Evolutionary conservation across 2,329 filamentous ascomycete species (phyloP), one percentile per base, ranked within the genome.

Genomic region (Ciborinia camelliae): DNA sequence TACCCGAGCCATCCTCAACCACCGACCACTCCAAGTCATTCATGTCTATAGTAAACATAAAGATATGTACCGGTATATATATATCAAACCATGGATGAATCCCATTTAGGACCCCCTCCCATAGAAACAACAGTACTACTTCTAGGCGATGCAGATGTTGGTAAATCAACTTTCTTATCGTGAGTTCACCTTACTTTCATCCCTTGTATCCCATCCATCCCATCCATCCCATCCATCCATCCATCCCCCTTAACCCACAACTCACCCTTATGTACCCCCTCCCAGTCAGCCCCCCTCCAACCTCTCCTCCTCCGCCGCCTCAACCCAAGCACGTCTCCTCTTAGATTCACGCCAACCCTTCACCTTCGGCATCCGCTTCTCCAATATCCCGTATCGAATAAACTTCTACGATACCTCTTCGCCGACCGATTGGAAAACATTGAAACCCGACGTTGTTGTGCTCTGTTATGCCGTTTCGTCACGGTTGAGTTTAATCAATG

Each of bases 401-500:
- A 82, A 86, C 71, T 86, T 87, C 70, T 82, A 81, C 68, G 86
- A 88, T 72, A 87, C 85, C 1, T 80, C 82, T 10, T 80, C 79
- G 70, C 84, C 85, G 5, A 81, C 84, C 30, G 83, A 80, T 71
- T 88, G 86, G 86, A 81, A 78, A 54, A 76, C 82, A n/a, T 76
- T 87, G 23, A 79, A 79, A 18, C 86, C 86, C 0, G 81, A 88
- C 72, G 76, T 87, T 37, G 76, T 87, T 59, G 76, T 87, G 35
- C 75, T 87, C 65, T 87, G 85, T 75, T 88, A 84, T 71, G 85
- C 87, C 71, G 86, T 88, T 71, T 84, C 82, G 74, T 81, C 83
- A 67, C 79, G 85, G 50, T 72, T 82, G 51, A 86, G 80, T 69
- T 79, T 88, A 62, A 81, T 85, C 69, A 84, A 86, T 71, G 79